A percentile compares a stretch with the other conserved stretches of the same genome.
These are phyloP conservation scores for Fusarium sp. DNA, from an alignment of 2,329 filamentous ascomycete genomes.

Conservation along the genomic window DNA sequence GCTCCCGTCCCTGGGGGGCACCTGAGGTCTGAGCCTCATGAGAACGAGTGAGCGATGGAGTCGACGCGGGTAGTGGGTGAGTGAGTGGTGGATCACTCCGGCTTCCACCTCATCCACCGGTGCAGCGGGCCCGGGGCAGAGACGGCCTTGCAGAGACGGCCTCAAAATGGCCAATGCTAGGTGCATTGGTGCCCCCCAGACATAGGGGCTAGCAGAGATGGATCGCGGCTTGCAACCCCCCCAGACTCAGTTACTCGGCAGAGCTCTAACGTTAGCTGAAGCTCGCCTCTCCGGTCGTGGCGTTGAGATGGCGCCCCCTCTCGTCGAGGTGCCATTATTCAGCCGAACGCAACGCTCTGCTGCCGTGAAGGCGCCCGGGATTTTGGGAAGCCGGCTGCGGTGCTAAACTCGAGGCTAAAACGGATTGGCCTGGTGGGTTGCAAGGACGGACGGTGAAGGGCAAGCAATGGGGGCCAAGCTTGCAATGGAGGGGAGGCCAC, in stretches of 20 bases:
- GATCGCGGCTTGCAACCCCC: slow-evolving; percentile 6
- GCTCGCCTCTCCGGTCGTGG: background rate
- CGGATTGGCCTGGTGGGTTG: slow-evolving; percentile 23
- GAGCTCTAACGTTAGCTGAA: background rate
- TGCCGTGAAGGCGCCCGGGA: slow-evolving; percentile 30
- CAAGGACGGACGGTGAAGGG: slow-evolving; percentile 19
- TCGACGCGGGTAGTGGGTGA: background rate
- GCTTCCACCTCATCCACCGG: background rate
- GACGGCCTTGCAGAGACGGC: background rate
- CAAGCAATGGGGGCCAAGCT: background rate
- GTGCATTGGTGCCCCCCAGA: slow-evolving; percentile 15
- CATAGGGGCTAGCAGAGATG: slow-evolving; percentile 17
- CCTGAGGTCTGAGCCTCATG: slow-evolving; percentile 31
- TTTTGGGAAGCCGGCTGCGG: slow-evolving; percentile 30
- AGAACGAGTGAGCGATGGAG: slow-evolving; percentile 19
- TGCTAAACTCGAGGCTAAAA: slow-evolving; percentile 22
- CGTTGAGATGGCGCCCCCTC: slow-evolving; percentile 14
- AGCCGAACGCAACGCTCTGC: slow-evolving; percentile 14
- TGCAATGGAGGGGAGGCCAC: slow-evolving; percentile 14
- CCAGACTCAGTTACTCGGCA: slow-evolving; percentile 3
- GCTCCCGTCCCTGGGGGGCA: slow-evolving; percentile 13
- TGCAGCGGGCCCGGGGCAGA: background rate
- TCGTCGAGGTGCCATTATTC: slow-evolving; percentile 18
- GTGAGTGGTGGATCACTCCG: slow-evolving; percentile 14
- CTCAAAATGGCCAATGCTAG: background rate